Conservation (phyloP, 2,329 filamentous ascomycete species). For the Hymenotorrendiella dingleyae region DNA sequence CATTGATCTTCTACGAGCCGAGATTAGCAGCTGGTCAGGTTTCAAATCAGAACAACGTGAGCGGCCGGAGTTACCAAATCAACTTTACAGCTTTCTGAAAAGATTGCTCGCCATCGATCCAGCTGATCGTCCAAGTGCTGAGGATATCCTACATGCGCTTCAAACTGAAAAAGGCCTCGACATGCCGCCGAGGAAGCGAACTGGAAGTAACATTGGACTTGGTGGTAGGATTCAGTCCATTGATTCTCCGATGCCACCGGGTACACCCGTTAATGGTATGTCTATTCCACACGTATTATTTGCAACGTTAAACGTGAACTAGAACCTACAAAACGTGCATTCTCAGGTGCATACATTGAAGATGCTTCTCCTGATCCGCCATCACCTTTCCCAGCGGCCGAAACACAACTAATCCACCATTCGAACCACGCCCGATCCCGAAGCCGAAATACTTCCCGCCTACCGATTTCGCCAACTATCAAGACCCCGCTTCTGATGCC, state of each 20-base stretch:
- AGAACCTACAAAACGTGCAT: slow-evolving; percentile 24
- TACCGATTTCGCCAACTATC: slow-evolving; percentile 3
- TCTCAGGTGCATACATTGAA: slow-evolving; percentile 27
- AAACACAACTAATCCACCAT: slow-evolving; percentile 18
- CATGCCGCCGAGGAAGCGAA: slow-evolving; percentile 21
- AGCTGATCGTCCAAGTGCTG: slow-evolving; percentile 70
- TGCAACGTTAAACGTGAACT: too few species aligned
- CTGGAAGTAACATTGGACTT: slow-evolving; percentile 21
- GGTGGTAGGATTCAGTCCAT: slow-evolving; percentile 27
- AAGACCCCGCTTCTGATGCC: slow-evolving; percentile 37
- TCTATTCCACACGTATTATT: too few species aligned
- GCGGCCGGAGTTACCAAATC: slow-evolving; percentile 76
- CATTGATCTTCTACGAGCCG: slow-evolving; percentile 73
- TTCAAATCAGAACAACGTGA: slow-evolving; percentile 72
- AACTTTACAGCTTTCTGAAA: slow-evolving; percentile 80
- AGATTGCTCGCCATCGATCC: slow-evolving; percentile 74
- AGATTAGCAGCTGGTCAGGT: slow-evolving; percentile 83
- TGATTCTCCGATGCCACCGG: slow-evolving; percentile 27
- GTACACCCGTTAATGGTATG: slow-evolving; percentile 26
- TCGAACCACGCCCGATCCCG: slow-evolving; percentile 6
- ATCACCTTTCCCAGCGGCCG: slow-evolving; percentile 16
- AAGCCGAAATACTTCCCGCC: not conserved
- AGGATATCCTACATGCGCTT: slow-evolving; percentile 61
- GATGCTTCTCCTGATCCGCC: slow-evolving; percentile 19
- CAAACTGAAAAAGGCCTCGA: slow-evolving; percentile 29